Percentiles rank a stretch among this genome's conserved stretches.
Conservation (phyloP, 352 stramenopile species). For the Pythium coloratum region DNA sequence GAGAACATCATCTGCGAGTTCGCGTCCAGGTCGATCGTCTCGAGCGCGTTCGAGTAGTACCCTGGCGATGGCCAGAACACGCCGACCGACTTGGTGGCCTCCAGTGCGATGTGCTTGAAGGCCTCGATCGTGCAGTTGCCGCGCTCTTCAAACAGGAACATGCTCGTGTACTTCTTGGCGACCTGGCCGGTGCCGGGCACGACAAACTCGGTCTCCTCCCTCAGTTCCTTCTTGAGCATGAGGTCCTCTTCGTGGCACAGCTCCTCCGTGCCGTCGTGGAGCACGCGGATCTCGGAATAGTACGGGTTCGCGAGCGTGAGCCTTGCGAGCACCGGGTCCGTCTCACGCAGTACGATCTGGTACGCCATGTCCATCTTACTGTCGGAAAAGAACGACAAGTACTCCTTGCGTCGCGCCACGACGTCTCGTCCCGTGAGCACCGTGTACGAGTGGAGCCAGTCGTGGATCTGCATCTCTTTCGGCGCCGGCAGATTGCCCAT, state of each 20-base stretch:
- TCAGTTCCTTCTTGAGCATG: constrained; percentile 39
- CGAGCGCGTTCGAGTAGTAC: constrained; percentile 38
- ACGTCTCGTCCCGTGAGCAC: constrained; percentile 37
- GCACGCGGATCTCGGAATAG: constrained; percentile 38
- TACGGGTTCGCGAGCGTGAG: constrained; percentile 36
- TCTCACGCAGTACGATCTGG: constrained; percentile 56
- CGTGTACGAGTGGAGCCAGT: constrained; percentile 79
- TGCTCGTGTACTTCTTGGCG: constrained; percentile 66
- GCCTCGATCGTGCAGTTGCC: constrained; percentile 36
- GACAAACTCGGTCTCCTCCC: constrained; percentile 17
- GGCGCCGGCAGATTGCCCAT: constrained; percentile 34
- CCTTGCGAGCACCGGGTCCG: constrained; percentile 34
- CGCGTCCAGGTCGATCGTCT: constrained; percentile 33
- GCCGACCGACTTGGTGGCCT: constrained; percentile 49
- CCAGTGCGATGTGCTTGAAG: constrained; percentile 43
- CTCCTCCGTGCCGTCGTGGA: constrained; percentile 53
- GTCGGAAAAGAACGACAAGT: constrained; percentile 43
- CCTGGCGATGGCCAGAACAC: constrained; percentile 53
- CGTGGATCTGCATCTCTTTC: constrained; percentile 64
- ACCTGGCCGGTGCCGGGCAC: constrained; percentile 38
- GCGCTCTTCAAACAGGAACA: constrained; percentile 60
- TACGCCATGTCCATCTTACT: constrained; percentile 64
- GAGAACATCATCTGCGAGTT: constrained; percentile 51
- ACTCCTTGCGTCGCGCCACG: constrained; percentile 40
- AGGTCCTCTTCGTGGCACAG: constrained; percentile 37